A percentile compares a stretch with the other conserved stretches of the same genome.
phyloP scores from a whole-genome alignment of 306 rosid genomes.

The Corylus americana region DNA sequence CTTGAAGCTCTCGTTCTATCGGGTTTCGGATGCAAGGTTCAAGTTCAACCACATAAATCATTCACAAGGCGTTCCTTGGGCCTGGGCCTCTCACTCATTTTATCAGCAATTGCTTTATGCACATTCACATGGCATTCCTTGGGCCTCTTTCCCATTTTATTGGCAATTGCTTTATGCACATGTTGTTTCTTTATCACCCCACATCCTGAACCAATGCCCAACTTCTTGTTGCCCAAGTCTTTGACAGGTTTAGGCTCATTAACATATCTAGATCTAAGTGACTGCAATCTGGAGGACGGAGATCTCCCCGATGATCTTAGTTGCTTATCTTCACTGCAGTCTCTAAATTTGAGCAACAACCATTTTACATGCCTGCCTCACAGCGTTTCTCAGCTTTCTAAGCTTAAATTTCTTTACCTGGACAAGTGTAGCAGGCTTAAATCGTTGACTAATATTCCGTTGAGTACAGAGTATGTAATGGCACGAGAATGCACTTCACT shows the following conservation, averaged over 20 bases:
- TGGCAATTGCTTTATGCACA: too few relatives aligned
- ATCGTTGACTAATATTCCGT: conserved; percentile 11
- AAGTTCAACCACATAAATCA: background rate
- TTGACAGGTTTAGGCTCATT: conserved; percentile 1
- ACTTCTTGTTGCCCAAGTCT: background rate
- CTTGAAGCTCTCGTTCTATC: conserved; percentile 18
- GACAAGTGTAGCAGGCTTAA: background rate
- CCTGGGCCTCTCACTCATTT: background rate
- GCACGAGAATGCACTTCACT: conserved; percentile 11
- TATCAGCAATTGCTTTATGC: background rate
- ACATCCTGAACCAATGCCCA: background rate
- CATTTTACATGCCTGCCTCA: background rate
- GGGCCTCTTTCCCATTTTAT: too few relatives aligned
- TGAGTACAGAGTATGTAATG: background rate
- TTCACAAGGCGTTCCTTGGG: background rate
- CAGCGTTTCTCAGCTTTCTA: conserved; percentile 22
- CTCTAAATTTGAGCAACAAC: conserved; percentile 21
- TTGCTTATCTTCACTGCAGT: conserved; percentile 20
- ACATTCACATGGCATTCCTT: background rate
- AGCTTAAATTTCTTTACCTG: conserved; percentile 11
- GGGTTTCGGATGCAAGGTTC: background rate
- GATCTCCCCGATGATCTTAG: conserved; percentile 5
- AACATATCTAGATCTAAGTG: conserved; percentile 12
- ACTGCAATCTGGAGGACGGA: conserved; percentile 16
- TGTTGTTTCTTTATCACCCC: too few relatives aligned